These are phyloP conservation scores for Scedosporium minutisporum DNA, from an alignment of 2,329 filamentous ascomycete genomes.

Conservation along the genomic window DNA sequence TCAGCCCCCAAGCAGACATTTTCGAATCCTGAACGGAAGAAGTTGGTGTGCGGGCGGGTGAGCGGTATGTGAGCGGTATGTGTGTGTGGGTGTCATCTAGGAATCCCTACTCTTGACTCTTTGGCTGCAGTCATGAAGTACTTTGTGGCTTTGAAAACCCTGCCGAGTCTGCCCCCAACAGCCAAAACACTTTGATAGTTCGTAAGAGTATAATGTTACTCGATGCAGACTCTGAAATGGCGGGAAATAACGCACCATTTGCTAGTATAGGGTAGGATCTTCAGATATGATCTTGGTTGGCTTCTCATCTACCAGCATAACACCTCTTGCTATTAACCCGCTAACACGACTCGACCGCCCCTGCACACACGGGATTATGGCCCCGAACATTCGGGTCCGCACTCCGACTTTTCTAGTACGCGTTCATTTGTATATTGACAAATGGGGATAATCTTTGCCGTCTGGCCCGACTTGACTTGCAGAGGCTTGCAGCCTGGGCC, in stretches of 20 bases:
- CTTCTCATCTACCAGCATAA: neutral
- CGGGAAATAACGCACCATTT: neutral
- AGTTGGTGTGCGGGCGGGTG: neutral
- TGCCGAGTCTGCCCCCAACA: neutral
- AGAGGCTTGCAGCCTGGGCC: neutral
- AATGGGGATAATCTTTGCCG: neutral
- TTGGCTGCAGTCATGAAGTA: neutral
- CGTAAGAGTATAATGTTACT: neutral
- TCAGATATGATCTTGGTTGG: neutral
- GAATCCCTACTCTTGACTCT: neutral
- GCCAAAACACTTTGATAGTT: neutral
- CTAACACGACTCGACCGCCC: neutral
- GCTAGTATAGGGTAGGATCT: neutral
- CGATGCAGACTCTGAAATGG: neutral
- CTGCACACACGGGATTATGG: neutral
- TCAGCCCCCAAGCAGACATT: neutral
- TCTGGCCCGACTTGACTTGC: neutral
- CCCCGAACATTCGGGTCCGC: neutral
- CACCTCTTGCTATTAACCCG: neutral
- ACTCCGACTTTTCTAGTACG: neutral
- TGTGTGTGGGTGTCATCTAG: neutral
- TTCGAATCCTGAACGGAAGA: neutral
- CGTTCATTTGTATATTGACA: neutral
- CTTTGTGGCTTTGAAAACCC: neutral
- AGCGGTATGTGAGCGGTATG: neutral